Conservation (phyloP, 192 early-diverging fungal genomes). For the Spinellus fusiger region DNA sequence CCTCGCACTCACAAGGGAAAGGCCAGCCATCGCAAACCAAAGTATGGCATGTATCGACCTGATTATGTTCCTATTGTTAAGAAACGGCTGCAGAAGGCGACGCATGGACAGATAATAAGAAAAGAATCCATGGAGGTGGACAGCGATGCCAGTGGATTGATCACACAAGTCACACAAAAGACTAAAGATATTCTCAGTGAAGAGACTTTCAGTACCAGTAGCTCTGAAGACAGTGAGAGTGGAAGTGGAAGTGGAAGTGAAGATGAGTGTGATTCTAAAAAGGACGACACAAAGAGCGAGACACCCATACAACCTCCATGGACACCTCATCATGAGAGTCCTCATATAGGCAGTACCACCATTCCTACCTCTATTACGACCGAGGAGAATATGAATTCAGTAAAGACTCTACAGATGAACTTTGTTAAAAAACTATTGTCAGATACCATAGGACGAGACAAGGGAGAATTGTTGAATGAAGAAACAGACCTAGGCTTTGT, state of each 20-base stretch:
- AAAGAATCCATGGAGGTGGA: neutral
- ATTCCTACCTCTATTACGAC: neutral
- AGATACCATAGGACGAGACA: neutral
- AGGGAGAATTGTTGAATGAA: neutral
- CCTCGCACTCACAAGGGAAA: conserved; percentile 2
- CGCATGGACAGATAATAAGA: neutral
- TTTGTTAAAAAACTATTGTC: neutral
- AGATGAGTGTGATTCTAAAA: conserved; percentile 1
- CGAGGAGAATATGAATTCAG: neutral
- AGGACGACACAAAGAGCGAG: neutral
- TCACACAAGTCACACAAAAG: neutral
- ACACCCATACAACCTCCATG: neutral
- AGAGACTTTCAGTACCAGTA: neutral
- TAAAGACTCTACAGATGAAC: neutral
- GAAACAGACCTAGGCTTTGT: conserved; percentile 15
- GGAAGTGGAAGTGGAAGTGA: neutral
- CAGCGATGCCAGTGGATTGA: neutral
- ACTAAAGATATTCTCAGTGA: neutral
- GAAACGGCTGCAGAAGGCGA: neutral
- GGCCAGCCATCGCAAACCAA: neutral
- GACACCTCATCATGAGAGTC: no score
- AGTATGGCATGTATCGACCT: conserved; percentile 21
- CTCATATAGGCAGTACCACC: no score
- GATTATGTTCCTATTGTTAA: conserved; percentile 29
- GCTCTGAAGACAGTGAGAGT: neutral